phyloP scores from a whole-genome alignment of 1,139 yeast species.

The Blastobotrys proliferans region DNA sequence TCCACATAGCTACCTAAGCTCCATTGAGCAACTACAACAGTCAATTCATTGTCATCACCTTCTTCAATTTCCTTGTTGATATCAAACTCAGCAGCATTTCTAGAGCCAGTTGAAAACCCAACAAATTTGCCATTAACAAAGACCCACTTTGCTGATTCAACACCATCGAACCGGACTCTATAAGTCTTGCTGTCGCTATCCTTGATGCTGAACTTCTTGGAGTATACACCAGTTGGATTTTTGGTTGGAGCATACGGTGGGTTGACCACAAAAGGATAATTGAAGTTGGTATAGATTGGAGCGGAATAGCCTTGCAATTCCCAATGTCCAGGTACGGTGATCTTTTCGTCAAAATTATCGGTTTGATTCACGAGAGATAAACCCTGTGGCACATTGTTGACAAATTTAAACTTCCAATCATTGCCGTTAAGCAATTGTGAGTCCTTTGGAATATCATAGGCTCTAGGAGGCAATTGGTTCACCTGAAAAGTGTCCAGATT shows the following conservation, averaged over 20 bases:
- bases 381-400: constrained; percentile 26
- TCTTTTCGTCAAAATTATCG: constrained; percentile 5
- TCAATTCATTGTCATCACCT: constrained; percentile 15
- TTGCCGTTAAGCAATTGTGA: constrained; percentile 30
- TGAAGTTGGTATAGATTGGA: constrained; percentile 37
- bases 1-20: constrained; percentile 36
- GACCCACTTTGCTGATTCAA: constrained; percentile 35
- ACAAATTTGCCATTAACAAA: constrained; percentile 32
- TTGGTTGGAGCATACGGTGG: constrained; percentile 36
- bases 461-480: constrained; percentile 27
- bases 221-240: constrained; percentile 38
- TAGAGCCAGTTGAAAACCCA: constrained; percentile 34
- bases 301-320: constrained; percentile 37
- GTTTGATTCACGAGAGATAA: constrained; percentile 23
- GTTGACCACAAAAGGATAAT: constrained; percentile 35
- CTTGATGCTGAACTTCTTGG: constrained; percentile 25
- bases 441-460: constrained; percentile 27
- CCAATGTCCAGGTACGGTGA: constrained; percentile 39
- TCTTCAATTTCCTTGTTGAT: constrained; percentile 1
- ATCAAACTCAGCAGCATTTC: constrained; percentile 37
- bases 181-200: constrained; percentile 5
- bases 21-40: constrained; percentile 37
- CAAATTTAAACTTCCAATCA: constrained; percentile 34
- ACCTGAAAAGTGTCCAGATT: constrained; percentile 22
- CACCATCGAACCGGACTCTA: constrained; percentile 36